Conservation (phyloP, 129 eudicot genomes). For the Smallanthus sonchifolius region DNA sequence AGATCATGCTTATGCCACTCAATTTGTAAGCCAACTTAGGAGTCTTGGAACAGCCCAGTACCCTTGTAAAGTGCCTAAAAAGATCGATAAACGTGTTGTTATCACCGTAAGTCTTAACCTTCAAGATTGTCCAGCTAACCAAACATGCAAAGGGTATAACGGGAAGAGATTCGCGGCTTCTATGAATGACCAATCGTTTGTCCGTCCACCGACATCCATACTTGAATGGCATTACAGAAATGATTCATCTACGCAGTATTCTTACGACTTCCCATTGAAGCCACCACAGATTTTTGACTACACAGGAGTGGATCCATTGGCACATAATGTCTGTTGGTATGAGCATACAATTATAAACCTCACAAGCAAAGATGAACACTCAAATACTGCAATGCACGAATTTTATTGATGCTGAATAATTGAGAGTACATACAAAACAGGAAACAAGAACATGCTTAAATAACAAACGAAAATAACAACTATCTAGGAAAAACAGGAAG, state of each 20-base stretch:
- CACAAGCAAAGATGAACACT: too few relatives aligned
- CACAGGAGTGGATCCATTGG: constrained; percentile 56
- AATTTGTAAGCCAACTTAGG: constrained; percentile 30
- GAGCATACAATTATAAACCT: too few relatives aligned
- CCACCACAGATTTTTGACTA: constrained; percentile 62
- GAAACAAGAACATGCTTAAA: too few relatives aligned
- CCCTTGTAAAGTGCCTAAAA: constrained; percentile 67
- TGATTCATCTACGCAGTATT: not conserved
- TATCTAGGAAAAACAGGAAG: too few relatives aligned
- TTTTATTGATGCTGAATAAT: too few relatives aligned
- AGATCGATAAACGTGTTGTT: constrained; percentile 53
- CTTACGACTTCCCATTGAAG: constrained; percentile 47
- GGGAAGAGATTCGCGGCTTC: constrained; percentile 55
- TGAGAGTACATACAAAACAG: too few relatives aligned
- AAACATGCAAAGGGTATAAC: constrained; percentile 54
- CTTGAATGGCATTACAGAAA: constrained; percentile 54
- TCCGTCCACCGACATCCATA: constrained; percentile 54
- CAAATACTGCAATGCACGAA: too few relatives aligned
- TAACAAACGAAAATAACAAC: too few relatives aligned
- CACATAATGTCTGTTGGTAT: too few relatives aligned
- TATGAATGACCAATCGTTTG: constrained; percentile 75
- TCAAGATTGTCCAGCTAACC: constrained; percentile 60
- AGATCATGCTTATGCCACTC: constrained; percentile 55
- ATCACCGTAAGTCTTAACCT: constrained; percentile 66
- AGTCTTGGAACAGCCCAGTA: constrained; percentile 45